Conservation (phyloP, 2,329 filamentous ascomycete species). For the Geosmithia flava region DNA sequence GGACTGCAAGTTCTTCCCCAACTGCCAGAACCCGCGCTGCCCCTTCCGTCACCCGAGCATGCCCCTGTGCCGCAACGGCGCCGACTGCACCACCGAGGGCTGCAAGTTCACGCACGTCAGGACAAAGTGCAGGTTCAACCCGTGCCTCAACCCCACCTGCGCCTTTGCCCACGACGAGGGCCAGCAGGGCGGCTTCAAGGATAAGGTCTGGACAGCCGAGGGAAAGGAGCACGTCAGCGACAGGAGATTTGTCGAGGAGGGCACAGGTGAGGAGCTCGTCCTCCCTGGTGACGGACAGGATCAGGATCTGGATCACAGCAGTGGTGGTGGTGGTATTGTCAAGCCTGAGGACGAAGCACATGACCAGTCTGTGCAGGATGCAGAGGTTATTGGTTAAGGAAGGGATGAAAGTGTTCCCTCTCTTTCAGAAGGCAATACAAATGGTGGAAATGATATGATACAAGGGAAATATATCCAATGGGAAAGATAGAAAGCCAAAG, state of each 20-base stretch:
- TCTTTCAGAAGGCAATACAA: neutral
- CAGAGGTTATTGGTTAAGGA: slow-evolving; percentile 20
- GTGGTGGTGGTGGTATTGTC: slow-evolving; percentile 29
- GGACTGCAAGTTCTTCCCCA: slow-evolving; percentile 84
- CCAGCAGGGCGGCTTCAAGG: slow-evolving; percentile 71
- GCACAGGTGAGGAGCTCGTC: slow-evolving; percentile 50
- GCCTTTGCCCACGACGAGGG: slow-evolving; percentile 84
- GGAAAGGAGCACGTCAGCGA: slow-evolving; percentile 65
- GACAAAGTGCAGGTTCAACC: slow-evolving; percentile 79
- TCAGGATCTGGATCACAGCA: too few relatives aligned
- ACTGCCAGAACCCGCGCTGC: slow-evolving; percentile 80
- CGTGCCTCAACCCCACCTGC: slow-evolving; percentile 82
- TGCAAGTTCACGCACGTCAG: slow-evolving; percentile 88
- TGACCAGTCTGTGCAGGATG: slow-evolving; percentile 14
- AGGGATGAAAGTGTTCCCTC: too few relatives aligned
- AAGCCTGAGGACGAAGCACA: slow-evolving; percentile 35
- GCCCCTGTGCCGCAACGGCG: slow-evolving; percentile 83
- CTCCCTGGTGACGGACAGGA: neutral
- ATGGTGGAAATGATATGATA: too few relatives aligned
- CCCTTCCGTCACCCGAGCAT: slow-evolving; percentile 81
- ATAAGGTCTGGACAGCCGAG: slow-evolving; percentile 81
- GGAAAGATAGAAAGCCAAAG: neutral
- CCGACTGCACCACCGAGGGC: slow-evolving; percentile 65
- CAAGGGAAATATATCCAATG: neutral
- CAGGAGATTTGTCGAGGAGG: slow-evolving; percentile 71